Conservation (phyloP, 177 flowering plant genomes). For the Telopea speciosissima region DNA sequence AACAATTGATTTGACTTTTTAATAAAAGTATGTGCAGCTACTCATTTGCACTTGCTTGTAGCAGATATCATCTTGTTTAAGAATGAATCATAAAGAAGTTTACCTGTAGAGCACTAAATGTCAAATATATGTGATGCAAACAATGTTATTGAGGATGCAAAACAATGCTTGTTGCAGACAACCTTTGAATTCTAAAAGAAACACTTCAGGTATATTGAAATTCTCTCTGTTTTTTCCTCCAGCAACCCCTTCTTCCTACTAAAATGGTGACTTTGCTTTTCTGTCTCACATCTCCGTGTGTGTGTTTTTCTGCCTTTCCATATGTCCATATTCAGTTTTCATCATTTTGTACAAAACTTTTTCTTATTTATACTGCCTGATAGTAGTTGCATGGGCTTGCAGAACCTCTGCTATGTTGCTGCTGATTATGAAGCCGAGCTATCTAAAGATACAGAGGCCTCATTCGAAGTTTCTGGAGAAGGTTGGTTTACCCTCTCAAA, state of each 20-base stretch:
- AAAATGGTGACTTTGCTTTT: neutral
- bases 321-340: neutral
- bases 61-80: too few relatives aligned
- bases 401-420: conserved; percentile 94
- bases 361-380: conserved; percentile 4
- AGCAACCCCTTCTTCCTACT: too few relatives aligned
- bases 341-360: neutral
- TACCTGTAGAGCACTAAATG: too few relatives aligned
- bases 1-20: too few relatives aligned
- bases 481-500: conserved; percentile 65
- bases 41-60: neutral
- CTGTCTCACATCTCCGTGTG: neutral
- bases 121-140: too few relatives aligned
- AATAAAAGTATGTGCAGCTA: too few relatives aligned
- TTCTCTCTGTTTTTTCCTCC: too few relatives aligned
- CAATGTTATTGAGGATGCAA: too few relatives aligned
- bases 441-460: conserved; percentile 58
- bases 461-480: conserved; percentile 53
- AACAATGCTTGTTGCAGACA: too few relatives aligned
- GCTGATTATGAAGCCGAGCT: conserved; percentile 80
- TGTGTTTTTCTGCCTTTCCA: neutral
- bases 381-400: conserved; percentile 16
- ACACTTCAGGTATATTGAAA: too few relatives aligned
- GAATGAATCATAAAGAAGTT: too few relatives aligned
- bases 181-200: too few relatives aligned